Base-by-base conservation (phyloP, 2,329 filamentous ascomycete species). In the Aspergillus caelatus region DNA sequence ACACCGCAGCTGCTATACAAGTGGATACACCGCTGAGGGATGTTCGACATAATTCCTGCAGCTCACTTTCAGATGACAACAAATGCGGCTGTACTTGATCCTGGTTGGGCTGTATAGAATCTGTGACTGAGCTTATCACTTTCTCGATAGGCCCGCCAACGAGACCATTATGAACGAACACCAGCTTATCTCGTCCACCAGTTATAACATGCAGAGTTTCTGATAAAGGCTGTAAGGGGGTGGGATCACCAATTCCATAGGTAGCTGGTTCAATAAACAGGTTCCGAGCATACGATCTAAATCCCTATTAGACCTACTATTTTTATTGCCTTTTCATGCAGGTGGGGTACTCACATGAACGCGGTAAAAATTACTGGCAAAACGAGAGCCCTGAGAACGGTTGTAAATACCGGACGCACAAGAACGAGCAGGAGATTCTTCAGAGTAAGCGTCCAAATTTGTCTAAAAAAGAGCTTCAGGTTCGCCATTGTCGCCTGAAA, bases 211-310 rank as follows among this genome's bases (percentile, higher is more conserved):
- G 73, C 36, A 96, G 83, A 1, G 89, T 92, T 65, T 91, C 80
- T 39, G 82, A 72, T 21, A 96, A 83, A 12, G 86, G 85, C 63
- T 88, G 86, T 65, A 97, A 79, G 0, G 88, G 83, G 8, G 79
- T 81, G 0, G 87, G 77, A 0, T 82, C 74, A 52, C 89, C 91
- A 67, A 97, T 88, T 52, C 94, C 94, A 71, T 85, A 96, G 3
- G 84, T 80, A 0, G 91, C 90, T 1, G 91, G 90, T 1, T 92
- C 90, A 4, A 94, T 86, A 71, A 96, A 94, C 66, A 97, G 86
- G 75, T 94, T 94, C 69, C 91, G 89, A 19, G 92, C 90, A 75
- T 91, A 94, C 59, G 81, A 81, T 54, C 85, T 85, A 69, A n/a
- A 28, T 45, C 34, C 26, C 14, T 8, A 32, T 53, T 53, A 57